Base-by-base conservation (phyloP, 768 basidiomycete genomes). In the Boletales sp. region DNA sequence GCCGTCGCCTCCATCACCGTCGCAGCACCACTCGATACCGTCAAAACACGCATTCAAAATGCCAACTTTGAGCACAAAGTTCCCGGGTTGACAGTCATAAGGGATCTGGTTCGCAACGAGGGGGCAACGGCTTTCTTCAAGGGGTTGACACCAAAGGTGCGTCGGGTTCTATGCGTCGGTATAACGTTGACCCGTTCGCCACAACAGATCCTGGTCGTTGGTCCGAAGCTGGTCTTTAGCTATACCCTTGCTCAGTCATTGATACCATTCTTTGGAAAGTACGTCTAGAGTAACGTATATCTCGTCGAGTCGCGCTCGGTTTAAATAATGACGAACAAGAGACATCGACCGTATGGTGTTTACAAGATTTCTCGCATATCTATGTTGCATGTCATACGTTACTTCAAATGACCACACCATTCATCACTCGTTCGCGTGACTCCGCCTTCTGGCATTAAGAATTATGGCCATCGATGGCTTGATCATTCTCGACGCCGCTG, bases 41-140 rank as follows among this genome's bases (percentile, higher is more conserved):
- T 99, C 73, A 99, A 99, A 77, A 94, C 94, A 17, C 90, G 94
- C 24, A 97, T 99, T 53, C 95, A 99, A 68, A 97, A 98, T 69
- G 95, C 94, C 51, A 95, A 97, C 75, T 99, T 97, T 65, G 90
- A 93, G 69, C 77, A 74, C 45, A 90, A 90, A 62, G 87, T 89
- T 12, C 74, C 77, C 42, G 95, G 95, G 5, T 53, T 87, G 55
- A 84, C 83, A 1, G 89, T 97, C 40, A 72, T 97, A 50, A 83
- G 79, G 64, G 94, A 97, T 24, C 78, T 98, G 51, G 66, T 98
- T 59, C 84, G 82, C 67, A 83, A 91, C 50, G 95, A 99, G 70
- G 95, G 95, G 18, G 54, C 77, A 1, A 64, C 71, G 0, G 93
- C 90, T 15, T 87, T 97, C 71, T 97, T 97, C 81, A 97, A 99